A percentile compares a stretch with the other conserved stretches of the same genome.
phyloP scores from a whole-genome alignment of 345 rosid species.

The Garcia nutans region DNA sequence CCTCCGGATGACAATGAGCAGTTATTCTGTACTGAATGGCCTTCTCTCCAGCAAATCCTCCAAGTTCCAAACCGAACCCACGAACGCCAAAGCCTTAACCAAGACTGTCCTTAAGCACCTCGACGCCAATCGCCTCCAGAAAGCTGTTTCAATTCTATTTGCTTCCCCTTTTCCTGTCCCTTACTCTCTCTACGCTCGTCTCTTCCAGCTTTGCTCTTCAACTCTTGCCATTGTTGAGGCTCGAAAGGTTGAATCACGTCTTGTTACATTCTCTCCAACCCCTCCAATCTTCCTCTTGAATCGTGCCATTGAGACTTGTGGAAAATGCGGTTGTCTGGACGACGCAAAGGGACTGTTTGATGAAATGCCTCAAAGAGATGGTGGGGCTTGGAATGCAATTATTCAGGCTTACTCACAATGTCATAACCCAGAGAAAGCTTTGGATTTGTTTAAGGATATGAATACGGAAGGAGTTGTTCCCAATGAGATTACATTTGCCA shows the following conservation, averaged over 20 bases:
- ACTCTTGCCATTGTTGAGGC: constrained; percentile 53
- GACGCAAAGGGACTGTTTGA: constrained; percentile 75
- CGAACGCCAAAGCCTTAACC: constrained; percentile 31
- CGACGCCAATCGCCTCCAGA: constrained; percentile 38
- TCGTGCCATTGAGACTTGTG: constrained; percentile 72
- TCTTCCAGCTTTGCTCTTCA: constrained; percentile 56
- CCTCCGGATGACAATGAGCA: constrained; percentile 18
- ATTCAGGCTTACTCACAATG: constrained; percentile 52
- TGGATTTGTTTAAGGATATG: constrained; percentile 57
- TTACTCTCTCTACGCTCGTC: constrained; percentile 55
- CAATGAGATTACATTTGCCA: constrained; percentile 58
- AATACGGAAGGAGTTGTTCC: constrained; percentile 43
- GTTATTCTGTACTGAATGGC: constrained; percentile 32
- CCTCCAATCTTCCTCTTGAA: constrained; percentile 65
- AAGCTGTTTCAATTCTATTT: constrained; percentile 64
- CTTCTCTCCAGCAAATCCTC: constrained; percentile 21
- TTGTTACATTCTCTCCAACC: constrained; percentile 42
- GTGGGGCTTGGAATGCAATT: constrained; percentile 92
- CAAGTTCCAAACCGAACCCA: constrained; percentile 24
- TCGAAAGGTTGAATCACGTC: constrained; percentile 70
- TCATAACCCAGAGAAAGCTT: constrained; percentile 33
- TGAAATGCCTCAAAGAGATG: constrained; percentile 80
- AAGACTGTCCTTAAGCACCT: constrained; percentile 40
- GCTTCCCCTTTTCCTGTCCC: constrained; percentile 51
- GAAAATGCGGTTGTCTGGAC: constrained; percentile 46